Evolutionary conservation across 352 stramenopile species (phyloP), one percentile per base, ranked within the genome.

Genomic region (Phytophthora citricola): DNA sequence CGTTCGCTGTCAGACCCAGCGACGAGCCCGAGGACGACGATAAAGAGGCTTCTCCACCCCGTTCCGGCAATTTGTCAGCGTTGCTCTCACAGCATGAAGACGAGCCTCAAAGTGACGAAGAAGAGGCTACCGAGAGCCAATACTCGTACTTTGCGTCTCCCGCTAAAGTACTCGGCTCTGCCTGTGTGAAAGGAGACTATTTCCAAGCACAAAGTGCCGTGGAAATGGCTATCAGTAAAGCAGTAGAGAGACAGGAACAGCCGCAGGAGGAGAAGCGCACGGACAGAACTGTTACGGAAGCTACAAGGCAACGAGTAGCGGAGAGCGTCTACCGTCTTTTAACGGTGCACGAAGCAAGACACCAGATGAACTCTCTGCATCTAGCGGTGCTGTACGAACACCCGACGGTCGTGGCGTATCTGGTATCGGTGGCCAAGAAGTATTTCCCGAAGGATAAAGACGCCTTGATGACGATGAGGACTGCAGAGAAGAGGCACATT

Each of bases 301-400:
- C 45, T 7, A 47, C 31, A 31, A 58, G 32, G 32, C 52, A 49
- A 50, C 69, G 49, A 17, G 64, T 75, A n/a, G 66, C 69, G 2
- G 53, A 71, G 6, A 76, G 61, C 17, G 56, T 91, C 9, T 83
- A 74, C 32, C 69, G 78, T 11, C 57, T 94, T 40, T 73, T 94
- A 48, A 92, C 79, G 52, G 80, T 83, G 24, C 73, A 82, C 41
- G 83, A 94, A 66, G 63, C 83, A 12, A 69, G 85, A 4, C 82
- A 94, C 29, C 71, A 91, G 66, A 93, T 94, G 86, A 91, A 89
- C 57, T 73, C 81, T 8, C 48, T 94, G 51, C 80, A 90, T 49
- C 58, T 93, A 6, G 85, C 87, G 3, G 81, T 87, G 44, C 73
- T 92, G 12, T 94, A 94, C 51, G 87, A 94, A 66, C 80, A 93